Evolutionary conservation across 805 yeast genomes (phyloP).

Genomic region (Cyberlindnera suaveolens): DNA sequence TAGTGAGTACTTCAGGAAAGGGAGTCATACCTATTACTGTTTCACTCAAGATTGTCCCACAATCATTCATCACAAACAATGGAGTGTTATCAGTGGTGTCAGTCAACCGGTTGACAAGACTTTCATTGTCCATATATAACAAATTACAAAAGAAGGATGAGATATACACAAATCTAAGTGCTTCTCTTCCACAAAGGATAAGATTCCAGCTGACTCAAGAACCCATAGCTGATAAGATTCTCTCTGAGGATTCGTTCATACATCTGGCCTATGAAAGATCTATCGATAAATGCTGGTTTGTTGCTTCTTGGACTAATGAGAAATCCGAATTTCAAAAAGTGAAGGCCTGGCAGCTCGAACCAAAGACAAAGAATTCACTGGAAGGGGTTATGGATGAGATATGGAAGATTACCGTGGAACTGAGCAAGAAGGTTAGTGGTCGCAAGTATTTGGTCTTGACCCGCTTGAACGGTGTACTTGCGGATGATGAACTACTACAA

Average conservation of each 20-base stretch:
- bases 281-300: conserved; percentile 74
- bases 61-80: conserved; percentile 32
- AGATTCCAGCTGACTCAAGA: conserved; percentile 37
- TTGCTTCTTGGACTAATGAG: conserved; percentile 88
- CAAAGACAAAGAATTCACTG: conserved; percentile 29
- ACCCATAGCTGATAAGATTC: conserved; percentile 28
- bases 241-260: conserved; percentile 66
- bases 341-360: conserved; percentile 56
- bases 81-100: conserved; percentile 29
- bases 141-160: conserved; percentile 37
- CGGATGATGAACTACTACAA: conserved; percentile 75
- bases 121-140: conserved; percentile 54
- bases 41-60: conserved; percentile 34
- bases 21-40: conserved; percentile 5
- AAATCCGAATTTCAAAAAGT: conserved; percentile 57
- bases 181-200: conserved; percentile 36
- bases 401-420: conserved; percentile 49
- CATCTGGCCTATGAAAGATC: conserved; percentile 86
- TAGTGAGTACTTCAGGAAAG: conserved; percentile 17
- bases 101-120: conserved; percentile 30
- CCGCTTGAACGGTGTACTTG: conserved; percentile 64
- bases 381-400: conserved; percentile 60
- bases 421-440: conserved; percentile 28
- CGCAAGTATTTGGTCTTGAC: conserved; percentile 62
- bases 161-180: conserved; percentile 33